Conservation (phyloP, 1,284 basidiomycete genomes). For the Abortiporus biennis region DNA sequence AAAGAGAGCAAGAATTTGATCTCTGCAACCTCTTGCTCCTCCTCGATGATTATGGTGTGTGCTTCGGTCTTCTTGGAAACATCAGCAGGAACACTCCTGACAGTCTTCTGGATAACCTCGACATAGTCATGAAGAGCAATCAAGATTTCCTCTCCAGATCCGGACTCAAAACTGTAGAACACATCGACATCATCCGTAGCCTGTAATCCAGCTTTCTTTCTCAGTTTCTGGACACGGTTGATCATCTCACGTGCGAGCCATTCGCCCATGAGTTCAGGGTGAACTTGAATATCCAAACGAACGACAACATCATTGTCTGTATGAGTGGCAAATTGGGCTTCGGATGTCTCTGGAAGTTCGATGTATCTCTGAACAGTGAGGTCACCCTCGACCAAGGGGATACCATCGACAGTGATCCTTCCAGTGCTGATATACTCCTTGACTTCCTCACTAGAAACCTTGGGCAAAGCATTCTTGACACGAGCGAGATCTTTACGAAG, state of each 20-base stretch:
- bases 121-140: constrained; percentile 67
- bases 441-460: constrained; percentile 78
- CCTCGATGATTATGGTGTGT: constrained; percentile 61
- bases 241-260: constrained; percentile 89
- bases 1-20: constrained; percentile 73
- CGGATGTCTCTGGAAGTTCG: constrained; percentile 60
- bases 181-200: constrained; percentile 93
- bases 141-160: constrained; percentile 59
- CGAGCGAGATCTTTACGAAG: constrained; percentile 90
- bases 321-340: constrained; percentile 74
- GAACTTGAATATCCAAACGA: constrained; percentile 83
- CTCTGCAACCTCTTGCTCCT: constrained; percentile 85
- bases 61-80: constrained; percentile 45
- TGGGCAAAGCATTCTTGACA: constrained; percentile 86
- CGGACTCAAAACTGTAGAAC: constrained; percentile 80
- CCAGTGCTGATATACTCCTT: constrained; percentile 77
- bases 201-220: constrained; percentile 94
- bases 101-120: constrained; percentile 73
- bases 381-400: constrained; percentile 86
- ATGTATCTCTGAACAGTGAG: constrained; percentile 89
- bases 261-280: constrained; percentile 84
- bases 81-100: constrained; percentile 69
- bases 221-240: constrained; percentile 92
- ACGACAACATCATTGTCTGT: constrained; percentile 95
- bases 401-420: constrained; percentile 84